Percentiles rank a stretch among this genome's conserved stretches.
Conservation (phyloP, 1,284 basidiomycete species). For the Amylostereum areolatum region DNA sequence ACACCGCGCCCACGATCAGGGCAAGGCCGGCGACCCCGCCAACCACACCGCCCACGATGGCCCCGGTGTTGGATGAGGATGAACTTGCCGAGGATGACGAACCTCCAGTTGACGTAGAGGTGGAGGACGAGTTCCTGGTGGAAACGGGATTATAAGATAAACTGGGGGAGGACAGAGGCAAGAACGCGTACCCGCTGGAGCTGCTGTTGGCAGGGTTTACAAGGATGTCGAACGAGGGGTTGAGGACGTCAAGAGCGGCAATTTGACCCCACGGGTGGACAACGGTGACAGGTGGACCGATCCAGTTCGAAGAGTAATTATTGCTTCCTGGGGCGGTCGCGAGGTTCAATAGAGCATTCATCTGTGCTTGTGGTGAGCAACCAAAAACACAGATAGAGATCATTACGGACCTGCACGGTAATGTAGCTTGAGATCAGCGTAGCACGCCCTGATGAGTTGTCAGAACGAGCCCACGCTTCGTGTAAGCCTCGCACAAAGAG, state of each 20-base stretch:
- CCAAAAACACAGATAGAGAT: background rate
- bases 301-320: constrained; percentile 4
- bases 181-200: too few relatives aligned
- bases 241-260: constrained; percentile 5
- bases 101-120: background rate
- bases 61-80: constrained; percentile 23
- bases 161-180: too few relatives aligned
- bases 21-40: constrained; percentile 27
- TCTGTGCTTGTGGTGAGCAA: background rate
- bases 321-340: background rate
- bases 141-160: too few relatives aligned
- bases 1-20: constrained; percentile 20
- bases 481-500: constrained; percentile 5
- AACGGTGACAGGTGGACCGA: constrained; percentile 3
- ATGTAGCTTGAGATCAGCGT: constrained; percentile 3
- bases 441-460: background rate
- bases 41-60: constrained; percentile 34
- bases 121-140: background rate
- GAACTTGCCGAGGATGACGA: background rate
- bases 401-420: constrained; percentile 2
- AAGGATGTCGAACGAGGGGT: constrained; percentile 3
- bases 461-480: constrained; percentile 4
- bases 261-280: constrained; percentile 7
- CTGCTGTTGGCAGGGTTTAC: too few relatives aligned
- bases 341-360: constrained; percentile 5